Base-by-base conservation (phyloP, 2,329 filamentous ascomycete genomes). In the Alternaria burnsii region DNA sequence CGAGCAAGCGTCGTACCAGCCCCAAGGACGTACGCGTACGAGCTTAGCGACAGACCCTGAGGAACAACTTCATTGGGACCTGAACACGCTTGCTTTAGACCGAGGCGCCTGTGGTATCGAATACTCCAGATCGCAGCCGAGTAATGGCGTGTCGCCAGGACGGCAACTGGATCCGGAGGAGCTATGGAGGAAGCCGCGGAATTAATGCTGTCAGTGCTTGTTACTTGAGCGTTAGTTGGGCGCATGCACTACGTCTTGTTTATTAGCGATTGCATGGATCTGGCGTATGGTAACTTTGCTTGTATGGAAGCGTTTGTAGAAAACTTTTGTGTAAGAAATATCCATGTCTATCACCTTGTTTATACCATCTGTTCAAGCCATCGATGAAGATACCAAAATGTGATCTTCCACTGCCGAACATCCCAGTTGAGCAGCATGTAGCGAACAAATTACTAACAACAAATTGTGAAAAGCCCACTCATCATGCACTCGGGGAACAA, bases 21-120 rank as follows among this genome's bases (percentile, higher is more conserved):
- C 59, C 3, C 61, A 63, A 16, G 24, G 56, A 50, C 71, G 72
- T 11, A 55, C 58, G 16, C 68, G 74, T 14, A 58, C 63, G 11
- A 75, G 65, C 42, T 44, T 78, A 24, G 73, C 74, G 10, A 71
- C 54, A 26, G 76, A 78, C 54, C 62, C 72, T 1, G 74, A 75
- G 10, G 74, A 78, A 63, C 74, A 77, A 46, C 65, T 78, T 9
- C 76, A 77, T 50, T 78, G 76, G 76, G 62, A 69, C 36, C 66
- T 78, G 18, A 74, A 74, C 18, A 69, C 73, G 7, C 69, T 77
- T 22, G 62, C 69, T 34, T 58, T 77, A 22, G 72, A 73, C 38
- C 72, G 75, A 4, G 74, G 75, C 16, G 71, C 74, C 20, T 77
- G 75, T 56, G 71, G 75, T 3, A 67, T 75, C 3, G 74, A 77